A percentile compares a stretch with the other conserved stretches of the same genome.
phyloP scores from a whole-genome alignment of 768 basidiomycete species.

The Clavaria fumosa region DNA sequence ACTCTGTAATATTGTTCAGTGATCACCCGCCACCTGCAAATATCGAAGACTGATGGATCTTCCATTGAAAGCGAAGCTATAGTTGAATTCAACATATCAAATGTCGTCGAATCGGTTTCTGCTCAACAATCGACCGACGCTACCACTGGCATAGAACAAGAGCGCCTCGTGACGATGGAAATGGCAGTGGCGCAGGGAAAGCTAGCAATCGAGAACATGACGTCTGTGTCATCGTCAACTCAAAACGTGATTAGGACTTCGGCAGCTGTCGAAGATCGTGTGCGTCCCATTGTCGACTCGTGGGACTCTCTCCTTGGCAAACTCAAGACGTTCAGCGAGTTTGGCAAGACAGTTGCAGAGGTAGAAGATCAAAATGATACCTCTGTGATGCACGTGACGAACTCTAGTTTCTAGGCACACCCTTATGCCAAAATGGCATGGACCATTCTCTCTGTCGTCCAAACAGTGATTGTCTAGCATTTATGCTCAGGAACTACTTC shows the following conservation, averaged over 20 bases:
- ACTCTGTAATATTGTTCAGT: too few relatives aligned
- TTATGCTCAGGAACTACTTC: not conserved
- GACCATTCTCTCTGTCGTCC: not conserved
- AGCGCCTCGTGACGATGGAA: not conserved
- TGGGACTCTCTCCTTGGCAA: not conserved
- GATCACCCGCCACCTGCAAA: not conserved
- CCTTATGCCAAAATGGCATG: constrained; percentile 6
- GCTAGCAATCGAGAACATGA: constrained; percentile 1
- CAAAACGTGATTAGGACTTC: too few relatives aligned
- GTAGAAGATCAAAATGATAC: not conserved
- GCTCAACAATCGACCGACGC: too few relatives aligned
- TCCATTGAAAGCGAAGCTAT: not conserved
- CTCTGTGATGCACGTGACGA: not conserved
- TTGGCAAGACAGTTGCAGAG: not conserved
- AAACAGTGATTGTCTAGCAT: not conserved
- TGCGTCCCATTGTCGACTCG: not conserved
- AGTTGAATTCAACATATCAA: not conserved
- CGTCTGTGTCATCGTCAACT: not conserved
- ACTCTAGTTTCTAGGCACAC: constrained; percentile 1
- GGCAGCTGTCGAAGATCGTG: too few relatives aligned
- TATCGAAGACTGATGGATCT: not conserved
- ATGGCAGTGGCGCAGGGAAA: not conserved
- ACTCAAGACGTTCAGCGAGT: not conserved
- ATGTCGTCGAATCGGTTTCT: not conserved
- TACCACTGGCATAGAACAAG: too few relatives aligned